Percentiles rank a stretch among this genome's conserved stretches.
These are phyloP conservation scores for Warburgia ugandensis DNA, from an alignment of 164 flowering plant species.

Conservation along the genomic window DNA sequence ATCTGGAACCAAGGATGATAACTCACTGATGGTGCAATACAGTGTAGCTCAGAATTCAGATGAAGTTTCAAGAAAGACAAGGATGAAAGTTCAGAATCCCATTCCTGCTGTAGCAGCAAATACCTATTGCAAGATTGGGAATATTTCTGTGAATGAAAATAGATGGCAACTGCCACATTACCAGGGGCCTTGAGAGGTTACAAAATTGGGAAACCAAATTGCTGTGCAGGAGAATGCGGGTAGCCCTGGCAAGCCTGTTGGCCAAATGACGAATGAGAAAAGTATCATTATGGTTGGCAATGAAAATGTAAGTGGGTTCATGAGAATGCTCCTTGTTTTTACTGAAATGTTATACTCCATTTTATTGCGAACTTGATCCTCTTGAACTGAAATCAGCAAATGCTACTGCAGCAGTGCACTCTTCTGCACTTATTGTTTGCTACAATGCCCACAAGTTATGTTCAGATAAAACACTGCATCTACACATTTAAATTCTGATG, in stretches of 20 bases:
- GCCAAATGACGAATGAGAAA: constrained; percentile 28
- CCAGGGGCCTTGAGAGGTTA: constrained; percentile 29
- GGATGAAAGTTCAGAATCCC: constrained; percentile 36
- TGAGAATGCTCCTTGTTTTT: too few species aligned
- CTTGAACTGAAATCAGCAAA: too few species aligned
- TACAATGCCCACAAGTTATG: too few species aligned
- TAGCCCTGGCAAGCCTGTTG: constrained; percentile 21
- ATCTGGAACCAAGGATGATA: constrained; percentile 34
- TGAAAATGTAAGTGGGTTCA: constrained; percentile 63
- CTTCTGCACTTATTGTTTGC: too few species aligned
- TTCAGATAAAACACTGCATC: too few species aligned
- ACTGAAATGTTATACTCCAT: too few species aligned
- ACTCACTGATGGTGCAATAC: constrained; percentile 35
- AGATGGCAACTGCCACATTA: constrained; percentile 65
- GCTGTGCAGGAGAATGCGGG: constrained; percentile 24
- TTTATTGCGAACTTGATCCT: too few species aligned
- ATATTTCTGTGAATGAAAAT: constrained; percentile 54
- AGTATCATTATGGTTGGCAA: constrained; percentile 21
- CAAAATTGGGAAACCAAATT: constrained; percentile 24
- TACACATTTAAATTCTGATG: too few species aligned
- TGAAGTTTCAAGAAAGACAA: constrained; percentile 18
- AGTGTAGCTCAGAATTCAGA: constrained; percentile 37
- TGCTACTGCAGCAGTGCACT: too few species aligned
- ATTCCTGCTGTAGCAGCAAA: too few species aligned
- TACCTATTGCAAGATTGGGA: constrained; percentile 45